Percentiles rank a stretch among this genome's conserved stretches.
Evolutionary conservation across 1,284 basidiomycete species (phyloP).

Genomic region (Sporisorium reilianum): DNA sequence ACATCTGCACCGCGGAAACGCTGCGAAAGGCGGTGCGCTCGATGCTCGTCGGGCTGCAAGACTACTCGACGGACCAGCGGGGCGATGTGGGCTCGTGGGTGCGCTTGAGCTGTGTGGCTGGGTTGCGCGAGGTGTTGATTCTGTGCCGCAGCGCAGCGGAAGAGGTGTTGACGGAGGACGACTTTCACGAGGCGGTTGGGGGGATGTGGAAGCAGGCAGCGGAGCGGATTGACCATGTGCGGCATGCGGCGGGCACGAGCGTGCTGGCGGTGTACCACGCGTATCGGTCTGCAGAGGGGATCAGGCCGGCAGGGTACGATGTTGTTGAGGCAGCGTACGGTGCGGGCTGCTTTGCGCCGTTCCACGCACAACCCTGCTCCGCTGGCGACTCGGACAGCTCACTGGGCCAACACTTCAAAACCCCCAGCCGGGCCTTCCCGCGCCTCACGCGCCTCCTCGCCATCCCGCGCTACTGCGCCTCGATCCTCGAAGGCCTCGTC

Average conservation of each 20-base stretch:
- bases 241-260: constrained; percentile 78
- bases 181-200: constrained; percentile 64
- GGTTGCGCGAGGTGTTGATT: constrained; percentile 74
- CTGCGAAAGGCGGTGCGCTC: constrained; percentile 1
- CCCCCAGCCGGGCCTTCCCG: constrained; percentile 30
- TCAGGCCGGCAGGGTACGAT: constrained; percentile 16
- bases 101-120: constrained; percentile 79
- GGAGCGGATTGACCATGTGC: constrained; percentile 89
- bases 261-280: constrained; percentile 34
- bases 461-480: constrained; percentile 22
- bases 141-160: constrained; percentile 67
- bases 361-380: neutral
- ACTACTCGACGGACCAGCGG: constrained; percentile 92
- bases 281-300: neutral
- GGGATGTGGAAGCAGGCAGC: constrained; percentile 87
- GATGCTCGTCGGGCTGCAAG: constrained; percentile 77
- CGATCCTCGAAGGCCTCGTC: constrained; percentile 41
- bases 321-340: constrained; percentile 26
- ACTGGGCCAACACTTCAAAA: constrained; percentile 38
- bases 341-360: neutral
- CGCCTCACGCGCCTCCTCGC: constrained; percentile 20
- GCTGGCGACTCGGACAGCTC: neutral
- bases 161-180: constrained; percentile 5
- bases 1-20: constrained; percentile 4
- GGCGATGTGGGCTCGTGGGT: constrained; percentile 99